These are phyloP conservation scores for Monilinia polystroma DNA, from an alignment of 2,329 filamentous ascomycete species.

Conservation along the genomic window DNA sequence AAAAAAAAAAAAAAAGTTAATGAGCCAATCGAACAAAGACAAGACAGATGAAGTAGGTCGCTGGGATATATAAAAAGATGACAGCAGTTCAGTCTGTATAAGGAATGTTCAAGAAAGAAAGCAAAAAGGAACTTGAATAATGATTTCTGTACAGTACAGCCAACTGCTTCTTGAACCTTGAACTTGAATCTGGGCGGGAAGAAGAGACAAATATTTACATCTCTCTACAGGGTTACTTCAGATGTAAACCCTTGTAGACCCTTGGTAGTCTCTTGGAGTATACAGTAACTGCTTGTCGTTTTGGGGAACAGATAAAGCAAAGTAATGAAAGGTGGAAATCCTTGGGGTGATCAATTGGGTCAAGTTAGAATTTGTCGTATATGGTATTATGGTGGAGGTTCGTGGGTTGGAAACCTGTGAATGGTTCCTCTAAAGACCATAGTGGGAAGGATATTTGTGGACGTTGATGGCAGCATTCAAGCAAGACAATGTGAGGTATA, in stretches of 20 bases:
- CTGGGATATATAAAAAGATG: no score
- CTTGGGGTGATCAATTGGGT: conserved; percentile 13
- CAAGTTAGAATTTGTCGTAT: conserved; percentile 1
- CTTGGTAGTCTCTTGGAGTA: background rate
- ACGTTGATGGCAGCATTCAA: background rate
- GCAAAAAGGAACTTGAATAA: no score
- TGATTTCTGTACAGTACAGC: no score
- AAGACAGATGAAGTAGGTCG: no score
- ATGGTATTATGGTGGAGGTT: no score
- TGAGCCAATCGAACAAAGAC: no score
- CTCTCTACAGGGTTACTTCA: background rate
- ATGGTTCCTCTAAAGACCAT: no score
- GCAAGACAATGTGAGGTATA: background rate
- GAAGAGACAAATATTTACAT: conserved; percentile 13
- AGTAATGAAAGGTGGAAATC: conserved; percentile 14
- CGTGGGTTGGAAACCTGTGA: no score
- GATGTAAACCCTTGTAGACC: background rate
- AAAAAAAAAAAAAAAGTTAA: no score
- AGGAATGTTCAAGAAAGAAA: no score
- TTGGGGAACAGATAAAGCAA: background rate
- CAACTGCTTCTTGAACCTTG: background rate
- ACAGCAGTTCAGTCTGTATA: no score
- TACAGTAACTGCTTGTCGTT: background rate
- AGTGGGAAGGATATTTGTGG: conserved; percentile 6
- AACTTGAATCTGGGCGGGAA: conserved; percentile 3